Conservation (phyloP, 108 stramenopile genomes). For the Tribonema minus region DNA sequence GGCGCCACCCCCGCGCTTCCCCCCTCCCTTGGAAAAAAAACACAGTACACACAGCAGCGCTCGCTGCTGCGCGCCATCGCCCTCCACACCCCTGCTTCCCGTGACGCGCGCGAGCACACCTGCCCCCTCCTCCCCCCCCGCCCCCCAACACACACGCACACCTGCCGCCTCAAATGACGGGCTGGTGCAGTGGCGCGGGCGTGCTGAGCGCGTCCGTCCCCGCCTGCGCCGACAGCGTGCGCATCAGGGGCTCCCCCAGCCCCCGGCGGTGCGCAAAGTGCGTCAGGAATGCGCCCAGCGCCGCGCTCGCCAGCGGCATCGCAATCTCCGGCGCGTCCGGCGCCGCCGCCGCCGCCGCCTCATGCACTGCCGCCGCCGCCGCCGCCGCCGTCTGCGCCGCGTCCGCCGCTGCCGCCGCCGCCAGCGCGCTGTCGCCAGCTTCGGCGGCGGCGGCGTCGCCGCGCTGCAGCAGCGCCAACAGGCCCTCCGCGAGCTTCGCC, state of each 20-base stretch:
- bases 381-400: background rate
- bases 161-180: no score
- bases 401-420: background rate
- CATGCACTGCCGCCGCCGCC: background rate
- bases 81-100: no score
- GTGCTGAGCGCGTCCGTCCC: background rate
- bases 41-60: no score
- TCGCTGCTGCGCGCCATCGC: no score
- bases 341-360: background rate
- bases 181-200: no score
- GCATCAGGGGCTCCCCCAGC: background rate
- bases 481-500: constrained; percentile 24
- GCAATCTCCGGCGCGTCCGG: constrained; percentile 50
- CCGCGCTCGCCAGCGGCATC: constrained; percentile 54
- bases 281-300: constrained; percentile 49
- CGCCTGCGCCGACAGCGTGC: background rate
- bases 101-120: no score
- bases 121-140: no score
- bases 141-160: no score
- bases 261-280: constrained; percentile 8
- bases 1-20: no score
- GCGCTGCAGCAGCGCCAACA: constrained; percentile 8
- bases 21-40: no score
- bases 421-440: background rate
- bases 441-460: background rate